phyloP scores from a whole-genome alignment of 345 rosid species.

The Murraya paniculata region DNA sequence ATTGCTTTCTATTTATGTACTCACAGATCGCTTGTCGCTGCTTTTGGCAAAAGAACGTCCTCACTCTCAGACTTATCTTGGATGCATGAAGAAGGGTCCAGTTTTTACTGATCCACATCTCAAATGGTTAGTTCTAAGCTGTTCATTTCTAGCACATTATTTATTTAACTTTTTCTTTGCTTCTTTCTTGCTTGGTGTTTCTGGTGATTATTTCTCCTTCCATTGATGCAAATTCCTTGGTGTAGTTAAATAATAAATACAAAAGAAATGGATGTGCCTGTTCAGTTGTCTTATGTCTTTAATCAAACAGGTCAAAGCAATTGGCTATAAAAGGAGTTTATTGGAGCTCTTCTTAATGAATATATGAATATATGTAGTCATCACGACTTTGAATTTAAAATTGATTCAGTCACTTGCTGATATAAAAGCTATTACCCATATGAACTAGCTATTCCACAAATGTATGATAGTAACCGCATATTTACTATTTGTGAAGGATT shows the following conservation, averaged over 20 bases:
- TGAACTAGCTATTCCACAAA: background rate
- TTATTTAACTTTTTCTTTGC: constrained; percentile 4
- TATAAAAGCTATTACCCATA: background rate
- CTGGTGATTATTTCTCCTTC: background rate
- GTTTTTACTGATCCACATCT: constrained; percentile 86
- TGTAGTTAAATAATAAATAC: background rate
- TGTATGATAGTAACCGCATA: background rate
- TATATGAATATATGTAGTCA: background rate
- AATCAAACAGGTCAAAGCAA: background rate
- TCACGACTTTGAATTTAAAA: background rate
- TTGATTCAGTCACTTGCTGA: background rate
- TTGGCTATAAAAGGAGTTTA: background rate
- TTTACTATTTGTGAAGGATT: background rate
- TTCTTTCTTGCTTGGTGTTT: constrained; percentile 14
- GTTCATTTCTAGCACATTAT: background rate
- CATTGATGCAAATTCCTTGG: background rate
- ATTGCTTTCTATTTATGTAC: constrained; percentile 10
- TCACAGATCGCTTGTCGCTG: constrained; percentile 68
- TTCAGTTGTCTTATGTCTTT: background rate
- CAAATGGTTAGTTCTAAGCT: constrained; percentile 59
- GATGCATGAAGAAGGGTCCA: constrained; percentile 92
- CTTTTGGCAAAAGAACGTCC: constrained; percentile 77
- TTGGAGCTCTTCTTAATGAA: background rate
- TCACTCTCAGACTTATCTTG: constrained; percentile 85
- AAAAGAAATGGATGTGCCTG: background rate